Evolutionary conservation across 257 asterid genomes (phyloP), one percentile per base, ranked within the genome.

Genomic region (Salvia miltiorrhiza): DNA sequence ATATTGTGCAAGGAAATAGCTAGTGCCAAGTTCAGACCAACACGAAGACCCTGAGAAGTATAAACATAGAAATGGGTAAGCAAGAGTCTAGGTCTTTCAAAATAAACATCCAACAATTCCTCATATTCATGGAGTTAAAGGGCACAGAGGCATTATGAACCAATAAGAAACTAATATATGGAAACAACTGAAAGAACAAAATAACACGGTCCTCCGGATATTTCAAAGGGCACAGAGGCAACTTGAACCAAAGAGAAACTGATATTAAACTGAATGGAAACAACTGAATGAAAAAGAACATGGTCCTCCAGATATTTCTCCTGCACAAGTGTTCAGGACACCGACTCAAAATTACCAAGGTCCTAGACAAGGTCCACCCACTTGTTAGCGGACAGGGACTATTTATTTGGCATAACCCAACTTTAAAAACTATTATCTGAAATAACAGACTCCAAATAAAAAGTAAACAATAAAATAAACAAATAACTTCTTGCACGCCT

Each of bases 1-100:
- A 88, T 88, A 75, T 88, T 90, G 86, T 90, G 95, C 82, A 90
- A 81, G 45, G 95, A 86, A 80, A 92, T 87, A 65, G 97, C 96
- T 73, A 89, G 78, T 28, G 96, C 98, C 89, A 92, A 82, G 83
- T 92, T 92, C 4, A 92, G 59, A 71, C 98, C 96, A 76, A 86
- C 96, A 14, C 92, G 95, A 70, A 88, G 86, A 73, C 92, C 98
- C 97, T 92, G 84, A 63, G 71, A 71, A 71, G 61, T 62, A 81
- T 24, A 60, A 76, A 71, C 63, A 69, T 66, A 61, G 16, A 65
- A 73, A 24, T 24, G 48, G 45, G 28, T 48, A 41, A 61, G n/a
- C 14, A 45, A 20, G 74, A 61, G 40, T 7, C 7, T 19, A 53
- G 45, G 44, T 67, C 58, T 61, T 65, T 20, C 3, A 69, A 52